A percentile compares a stretch with the other conserved stretches of the same genome.
These are phyloP conservation scores for Apiospora aurea DNA, from an alignment of 2,329 filamentous ascomycete genomes.

Conservation along the genomic window DNA sequence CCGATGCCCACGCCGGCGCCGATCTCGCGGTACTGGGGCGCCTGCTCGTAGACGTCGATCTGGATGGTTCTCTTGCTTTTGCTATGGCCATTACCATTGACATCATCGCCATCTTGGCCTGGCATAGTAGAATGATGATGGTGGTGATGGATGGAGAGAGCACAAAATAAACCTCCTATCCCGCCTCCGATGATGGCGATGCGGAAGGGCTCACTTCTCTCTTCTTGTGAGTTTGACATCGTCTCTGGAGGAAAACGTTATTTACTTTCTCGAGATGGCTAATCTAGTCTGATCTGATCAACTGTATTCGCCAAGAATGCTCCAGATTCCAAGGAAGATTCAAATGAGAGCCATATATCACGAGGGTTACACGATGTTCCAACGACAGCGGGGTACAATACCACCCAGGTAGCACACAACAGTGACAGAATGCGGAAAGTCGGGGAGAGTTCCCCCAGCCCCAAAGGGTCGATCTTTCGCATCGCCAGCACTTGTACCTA, in stretches of 20 bases:
- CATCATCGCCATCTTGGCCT: background rate
- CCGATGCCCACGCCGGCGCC: constrained; percentile 46
- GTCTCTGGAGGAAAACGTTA: background rate
- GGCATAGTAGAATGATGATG: background rate
- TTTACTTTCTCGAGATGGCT: too few species aligned
- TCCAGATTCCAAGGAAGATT: background rate
- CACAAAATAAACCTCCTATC: constrained; percentile 46
- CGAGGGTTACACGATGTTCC: background rate
- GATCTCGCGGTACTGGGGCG: constrained; percentile 43
- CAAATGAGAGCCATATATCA: too few species aligned
- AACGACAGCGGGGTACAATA: background rate
- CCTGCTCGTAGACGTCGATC: constrained; percentile 47
- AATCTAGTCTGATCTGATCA: background rate
- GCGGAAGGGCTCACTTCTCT: background rate
- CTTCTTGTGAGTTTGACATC: background rate
- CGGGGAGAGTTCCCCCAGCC: background rate
- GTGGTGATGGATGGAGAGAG: constrained; percentile 46
- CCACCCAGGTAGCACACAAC: background rate
- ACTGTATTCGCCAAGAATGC: background rate
- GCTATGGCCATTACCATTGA: too few species aligned
- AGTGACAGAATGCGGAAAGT: background rate
- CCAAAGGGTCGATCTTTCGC: background rate
- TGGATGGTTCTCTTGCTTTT: constrained; percentile 22
- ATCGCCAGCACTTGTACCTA: background rate
- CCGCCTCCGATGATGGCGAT: constrained; percentile 49